Conservation (phyloP, 345 rosid genomes). For the Populus euphratica region DNA sequence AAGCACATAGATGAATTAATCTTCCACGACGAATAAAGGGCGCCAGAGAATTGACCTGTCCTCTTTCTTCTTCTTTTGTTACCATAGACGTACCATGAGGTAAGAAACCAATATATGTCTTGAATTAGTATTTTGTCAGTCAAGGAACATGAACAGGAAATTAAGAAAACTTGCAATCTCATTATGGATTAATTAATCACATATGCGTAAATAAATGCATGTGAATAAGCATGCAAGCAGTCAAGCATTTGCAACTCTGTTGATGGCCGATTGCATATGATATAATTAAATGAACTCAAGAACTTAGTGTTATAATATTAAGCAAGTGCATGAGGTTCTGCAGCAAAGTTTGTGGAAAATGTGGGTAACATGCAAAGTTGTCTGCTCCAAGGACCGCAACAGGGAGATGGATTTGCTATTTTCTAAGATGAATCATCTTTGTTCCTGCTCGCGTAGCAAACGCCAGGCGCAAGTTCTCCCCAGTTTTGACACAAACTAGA, state of each 20-base stretch:
- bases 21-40: not conserved
- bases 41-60: not conserved
- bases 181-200: not conserved
- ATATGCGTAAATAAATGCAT: not conserved
- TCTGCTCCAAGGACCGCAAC: not conserved
- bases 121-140: not conserved
- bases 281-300: too few species aligned
- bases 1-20: not conserved
- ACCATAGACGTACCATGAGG: not conserved
- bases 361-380: not conserved
- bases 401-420: not conserved
- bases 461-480: not conserved
- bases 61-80: too few species aligned
- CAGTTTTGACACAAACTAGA: not conserved
- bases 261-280: not conserved
- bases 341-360: not conserved
- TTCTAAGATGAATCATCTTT: not conserved
- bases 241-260: not conserved
- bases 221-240: not conserved
- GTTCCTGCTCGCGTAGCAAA: constrained; percentile 2
- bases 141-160: not conserved
- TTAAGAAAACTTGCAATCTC: not conserved
- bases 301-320: not conserved
- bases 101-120: not conserved
- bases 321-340: not conserved